Base-by-base conservation (phyloP, 345 rosid genomes). In the Hevea brasiliensis region DNA sequence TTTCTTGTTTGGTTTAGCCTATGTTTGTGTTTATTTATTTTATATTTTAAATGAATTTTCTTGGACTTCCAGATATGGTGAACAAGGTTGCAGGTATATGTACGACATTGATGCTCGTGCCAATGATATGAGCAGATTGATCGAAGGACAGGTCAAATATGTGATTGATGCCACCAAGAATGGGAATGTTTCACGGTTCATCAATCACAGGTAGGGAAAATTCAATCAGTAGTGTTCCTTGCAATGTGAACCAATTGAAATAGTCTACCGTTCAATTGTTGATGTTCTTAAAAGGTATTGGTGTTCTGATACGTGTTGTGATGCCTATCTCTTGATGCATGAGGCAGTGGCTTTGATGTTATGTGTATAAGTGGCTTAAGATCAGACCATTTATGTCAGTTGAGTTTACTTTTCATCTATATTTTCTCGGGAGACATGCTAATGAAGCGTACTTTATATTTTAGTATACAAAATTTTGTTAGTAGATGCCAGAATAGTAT, bases 101-200 rank as follows among this genome's bases (percentile, higher is more conserved):
- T 90, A 80, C 26, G 82, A 82, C 15, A 76, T 93, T 72, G 90
- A 86, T 79, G 86, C 87, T 72, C 92, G 83, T 72, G 82, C 88
- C 47, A 91, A 88, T 70, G 98, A 93, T 76, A 86, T 89, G 88
- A 84, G 97, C 83, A 84, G 98, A 89, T 73, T 96, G 74, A 84
- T 85, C 4, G 97, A 89, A 81, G 96, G 83, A 75, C 86, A 91
- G 65, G 74, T 26, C 11, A 80, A 70, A 29, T 91, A 78, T 81
- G 83, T 84, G 68, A 90, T 96, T 69, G 99, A 96, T 85, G 87
- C 97, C 53, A 87, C 97, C 5, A 85, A 81, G 48, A 79, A 87
- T 72, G 97, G 97, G 58, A 96, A 93, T 74, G 83, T 93, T 64
- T 88, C 99, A 62, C 82, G 97, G 62, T 96, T 91, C 85, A 90